Evolutionary conservation across 139 green algal species (phyloP), one percentile per base, ranked within the genome.

Genomic region (Protoeuglena noctilucae): DNA sequence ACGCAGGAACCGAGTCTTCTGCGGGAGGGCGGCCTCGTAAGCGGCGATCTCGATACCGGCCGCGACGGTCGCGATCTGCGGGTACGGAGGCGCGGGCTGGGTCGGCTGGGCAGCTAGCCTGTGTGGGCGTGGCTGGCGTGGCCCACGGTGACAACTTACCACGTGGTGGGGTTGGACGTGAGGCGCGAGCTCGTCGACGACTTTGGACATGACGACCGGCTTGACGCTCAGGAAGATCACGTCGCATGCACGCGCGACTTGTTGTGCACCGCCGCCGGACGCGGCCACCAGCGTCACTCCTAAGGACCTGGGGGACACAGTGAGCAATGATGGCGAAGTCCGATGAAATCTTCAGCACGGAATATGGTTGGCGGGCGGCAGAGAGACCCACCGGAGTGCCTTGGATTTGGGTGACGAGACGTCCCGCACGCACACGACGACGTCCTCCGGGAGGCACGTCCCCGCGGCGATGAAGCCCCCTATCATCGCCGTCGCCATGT

Each of bases 201-300:
- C 47, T 14, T 9, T 7, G 24, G 25, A 9, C 25, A 53, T 29
- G 12, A 22, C 9, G 12, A 34, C 7, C 24, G 47, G 47, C 25
- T 53, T 53, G 9, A 53, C 47, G 47, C 9, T 12, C 24, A 53
- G 47, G 12, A 53, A 28, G 25, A 53, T 53, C 9, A 29, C 47
- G 47, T 53, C 47, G 47, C 47, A 53, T 14, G 7, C 9, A 7
- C 14, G 9, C 25, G 24, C 47, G 14, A 53, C 14, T 14, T 9
- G 9, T 14, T 28, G 24, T 14, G 47, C 24, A 14, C 47, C 47
- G 24, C 47, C 47, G 9, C 14, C 24, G 9, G 7, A 14, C 25
- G 25, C 47, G 9, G 24, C 25, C 25, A 14, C 9, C 24, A 28
- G 9, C 47, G 25, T 34, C 25, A 12, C 25, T 48, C 40, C 18